Conservation (phyloP, 2,329 filamentous ascomycete genomes). For the Bipolaris cookei region DNA sequence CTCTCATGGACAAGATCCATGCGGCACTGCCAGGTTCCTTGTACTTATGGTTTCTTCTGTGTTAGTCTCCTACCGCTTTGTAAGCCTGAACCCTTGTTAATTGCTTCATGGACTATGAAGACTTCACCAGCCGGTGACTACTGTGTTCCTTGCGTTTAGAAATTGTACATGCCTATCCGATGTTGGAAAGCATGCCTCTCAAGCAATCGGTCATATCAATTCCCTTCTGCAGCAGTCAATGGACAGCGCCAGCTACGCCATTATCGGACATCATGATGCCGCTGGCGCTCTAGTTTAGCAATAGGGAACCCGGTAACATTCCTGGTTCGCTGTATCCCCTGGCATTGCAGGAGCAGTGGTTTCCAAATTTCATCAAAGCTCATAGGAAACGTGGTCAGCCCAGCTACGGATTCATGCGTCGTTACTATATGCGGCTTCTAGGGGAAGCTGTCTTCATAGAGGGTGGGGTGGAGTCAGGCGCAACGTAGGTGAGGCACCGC, state of each 20-base stretch:
- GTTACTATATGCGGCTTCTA: conserved; percentile 1
- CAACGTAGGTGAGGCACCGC: conserved; percentile 4
- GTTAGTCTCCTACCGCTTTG: not conserved
- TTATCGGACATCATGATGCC: conserved; percentile 5
- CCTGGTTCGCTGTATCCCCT: too few relatives aligned
- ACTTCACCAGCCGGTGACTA: conserved; percentile 5
- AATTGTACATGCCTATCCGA: conserved; percentile 5
- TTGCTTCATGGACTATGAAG: not conserved
- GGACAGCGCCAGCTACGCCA: conserved; percentile 9
- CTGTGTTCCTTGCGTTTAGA: conserved; percentile 5
- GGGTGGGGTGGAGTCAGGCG: conserved; percentile 1
- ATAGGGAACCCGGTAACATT: not conserved
- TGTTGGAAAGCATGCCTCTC: not conserved
- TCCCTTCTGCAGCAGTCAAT: conserved; percentile 4
- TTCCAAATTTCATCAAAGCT: conserved; percentile 5
- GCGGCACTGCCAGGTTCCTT: not conserved
- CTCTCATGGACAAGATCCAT: conserved; percentile 1
- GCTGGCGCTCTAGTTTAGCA: conserved; percentile 8
- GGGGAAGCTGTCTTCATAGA: not conserved
- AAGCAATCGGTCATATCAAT: not conserved
- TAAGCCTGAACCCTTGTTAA: not conserved
- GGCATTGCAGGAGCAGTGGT: not conserved
- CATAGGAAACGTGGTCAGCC: not conserved
- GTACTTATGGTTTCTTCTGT: not conserved
- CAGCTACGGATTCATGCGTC: not conserved